Percentiles rank a stretch among this genome's conserved stretches.
These are phyloP conservation scores for Phytophthora europaea DNA, from an alignment of 352 stramenopile genomes.

Conservation along the genomic window DNA sequence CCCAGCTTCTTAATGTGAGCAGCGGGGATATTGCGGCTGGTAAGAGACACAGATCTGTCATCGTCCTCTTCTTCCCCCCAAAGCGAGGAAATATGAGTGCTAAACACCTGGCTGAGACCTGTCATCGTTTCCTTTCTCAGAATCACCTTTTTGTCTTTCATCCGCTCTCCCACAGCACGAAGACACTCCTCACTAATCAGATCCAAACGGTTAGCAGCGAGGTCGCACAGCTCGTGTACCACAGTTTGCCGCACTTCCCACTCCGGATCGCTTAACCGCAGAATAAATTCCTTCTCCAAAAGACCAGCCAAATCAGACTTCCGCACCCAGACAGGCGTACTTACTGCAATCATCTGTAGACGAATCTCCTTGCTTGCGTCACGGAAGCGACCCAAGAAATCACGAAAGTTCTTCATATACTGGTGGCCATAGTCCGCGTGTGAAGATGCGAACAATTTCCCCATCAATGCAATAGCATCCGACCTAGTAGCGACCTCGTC, in stretches of 20 bases:
- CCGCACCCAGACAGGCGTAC: slow-evolving; percentile 75
- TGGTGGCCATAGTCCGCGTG: slow-evolving; percentile 78
- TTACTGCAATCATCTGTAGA: slow-evolving; percentile 83
- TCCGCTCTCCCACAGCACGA: slow-evolving; percentile 80
- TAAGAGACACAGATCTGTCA: slow-evolving; percentile 31
- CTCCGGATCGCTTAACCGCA: slow-evolving; percentile 79
- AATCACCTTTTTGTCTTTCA: slow-evolving; percentile 90
- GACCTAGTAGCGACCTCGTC: slow-evolving; percentile 87
- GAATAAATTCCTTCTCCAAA: slow-evolving; percentile 81
- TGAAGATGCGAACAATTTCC: slow-evolving; percentile 80
- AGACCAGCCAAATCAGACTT: slow-evolving; percentile 67
- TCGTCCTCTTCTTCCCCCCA: slow-evolving; percentile 49
- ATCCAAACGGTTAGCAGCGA: slow-evolving; percentile 78
- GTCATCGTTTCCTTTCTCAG: slow-evolving; percentile 92
- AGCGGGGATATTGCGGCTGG: slow-evolving; percentile 44
- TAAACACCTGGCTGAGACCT: slow-evolving; percentile 86
- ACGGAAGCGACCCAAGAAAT: slow-evolving; percentile 88
- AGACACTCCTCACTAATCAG: slow-evolving; percentile 75
- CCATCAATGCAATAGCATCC: slow-evolving; percentile 80
- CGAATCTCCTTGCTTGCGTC: slow-evolving; percentile 91
- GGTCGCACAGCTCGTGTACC: slow-evolving; percentile 87
- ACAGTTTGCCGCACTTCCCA: slow-evolving; percentile 85
- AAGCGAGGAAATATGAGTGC: slow-evolving; percentile 67
- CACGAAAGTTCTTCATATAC: slow-evolving; percentile 87
- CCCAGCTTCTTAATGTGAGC: slow-evolving; percentile 69